Evolutionary conservation across 164 flowering plant species (phyloP), one percentile per base, ranked within the genome.

Genomic region (Santalum album): DNA sequence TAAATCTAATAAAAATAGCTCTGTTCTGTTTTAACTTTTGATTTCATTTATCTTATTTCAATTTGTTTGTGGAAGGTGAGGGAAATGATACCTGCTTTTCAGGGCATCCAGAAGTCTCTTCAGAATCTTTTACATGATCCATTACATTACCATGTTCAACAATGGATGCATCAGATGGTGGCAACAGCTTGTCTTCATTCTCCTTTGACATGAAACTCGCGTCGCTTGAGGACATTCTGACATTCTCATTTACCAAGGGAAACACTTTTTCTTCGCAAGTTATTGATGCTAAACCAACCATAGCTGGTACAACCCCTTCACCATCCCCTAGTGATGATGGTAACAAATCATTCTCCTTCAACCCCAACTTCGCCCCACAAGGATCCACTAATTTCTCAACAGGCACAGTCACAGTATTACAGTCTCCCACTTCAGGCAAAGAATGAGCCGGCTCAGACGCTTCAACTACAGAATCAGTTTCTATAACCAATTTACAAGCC

Each of bases 401-500:
- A 40, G 38, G 10, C 40, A 49, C 47, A 52, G 25, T 36, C 45
- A 56, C 49, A 17, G 14, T 16, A 22, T 54, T 36, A 25, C 19
- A 22, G 38, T 42, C 54, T 23, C 18, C 67, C 54, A 59, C 60
- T 40, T 54, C 58, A 35, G 65, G 27, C 16, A 54, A 23, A 12
- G 67, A 34, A 9, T 22, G n/a, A n/a, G 21, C 44, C n/a, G 51
- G 35, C 40, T 58, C 24, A 57, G 32, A 64, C 16, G 47, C 39
- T 42, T 58, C 53, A 48, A 34, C 57, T 49, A 11, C 46, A 20
- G 59, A 32, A 11, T 32, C 39, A 19, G 51, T 40, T 35, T 60
- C 65, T 35, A 16, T 50, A 36, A 21, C 51, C 2, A 40, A 38
- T 36, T 47, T 52, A 56, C 7, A 27, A 27, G 42, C 56, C 56